Evolutionary conservation across 768 basidiomycete species (phyloP).

Genomic region (Dioszegia hungarica): DNA sequence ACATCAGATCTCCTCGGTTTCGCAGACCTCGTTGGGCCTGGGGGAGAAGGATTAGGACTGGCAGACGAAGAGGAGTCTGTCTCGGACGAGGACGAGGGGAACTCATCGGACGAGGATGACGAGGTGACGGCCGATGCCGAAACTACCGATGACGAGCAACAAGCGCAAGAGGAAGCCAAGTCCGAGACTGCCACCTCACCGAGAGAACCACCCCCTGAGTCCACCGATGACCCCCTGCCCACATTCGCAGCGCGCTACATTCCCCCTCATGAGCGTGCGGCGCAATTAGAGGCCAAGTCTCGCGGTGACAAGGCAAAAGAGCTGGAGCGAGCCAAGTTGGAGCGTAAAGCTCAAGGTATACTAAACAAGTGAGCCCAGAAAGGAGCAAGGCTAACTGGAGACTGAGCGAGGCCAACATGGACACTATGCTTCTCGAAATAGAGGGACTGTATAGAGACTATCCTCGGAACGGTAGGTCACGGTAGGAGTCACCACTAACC

Average conservation of each 20-base stretch:
- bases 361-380: slow-evolving; percentile 65
- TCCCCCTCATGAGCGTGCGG: slow-evolving; percentile 69
- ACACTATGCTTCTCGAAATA: slow-evolving; percentile 64
- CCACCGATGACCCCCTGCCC: too few relatives aligned
- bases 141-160: slow-evolving; percentile 6
- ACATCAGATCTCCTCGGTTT: slow-evolving; percentile 45
- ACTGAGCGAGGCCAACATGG: slow-evolving; percentile 85
- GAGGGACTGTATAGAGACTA: slow-evolving; percentile 73
- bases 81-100: slow-evolving; percentile 24
- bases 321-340: slow-evolving; percentile 58
- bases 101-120: not conserved
- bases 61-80: slow-evolving; percentile 17
- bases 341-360: slow-evolving; percentile 74
- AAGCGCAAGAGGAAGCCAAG: slow-evolving; percentile 9
- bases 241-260: slow-evolving; percentile 59
- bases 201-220: not conserved
- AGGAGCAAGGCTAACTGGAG: slow-evolving; percentile 50
- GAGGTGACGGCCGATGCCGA: not conserved
- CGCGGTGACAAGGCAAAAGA: slow-evolving; percentile 41
- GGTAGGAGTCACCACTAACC: not conserved
- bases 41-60: slow-evolving; percentile 21
- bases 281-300: slow-evolving; percentile 46
- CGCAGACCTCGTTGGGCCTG: slow-evolving; percentile 42
- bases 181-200: not conserved
- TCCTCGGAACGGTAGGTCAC: slow-evolving; percentile 64